Evolutionary conservation across 163 green algal genomes (phyloP), one percentile per base, ranked within the genome.

Genomic region (Smithsoniella earleae): DNA sequence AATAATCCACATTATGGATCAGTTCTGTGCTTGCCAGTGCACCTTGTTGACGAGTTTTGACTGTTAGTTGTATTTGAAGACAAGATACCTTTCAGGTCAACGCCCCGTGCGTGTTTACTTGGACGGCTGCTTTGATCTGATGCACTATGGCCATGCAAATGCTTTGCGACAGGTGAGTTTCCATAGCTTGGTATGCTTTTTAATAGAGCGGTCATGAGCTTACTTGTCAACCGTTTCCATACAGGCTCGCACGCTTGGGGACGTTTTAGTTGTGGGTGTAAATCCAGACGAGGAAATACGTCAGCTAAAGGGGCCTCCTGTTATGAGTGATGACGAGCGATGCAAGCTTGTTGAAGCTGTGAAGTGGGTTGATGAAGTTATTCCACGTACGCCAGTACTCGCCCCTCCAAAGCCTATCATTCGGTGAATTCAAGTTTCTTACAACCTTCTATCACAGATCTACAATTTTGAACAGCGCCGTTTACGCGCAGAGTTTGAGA

Each of bases 41-140:
- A 28, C 65, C 18, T 40, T 13, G 40, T 10, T 13, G 13, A 49
- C 40, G 40, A 22, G 40, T 10, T 49, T 10, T 10, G 40, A 13
- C 10, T 49, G 10, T 13, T 49, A 13, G 10, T 49, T 13, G 10
- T 10, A 10, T 10, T 13, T 49, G 10, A 58, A 46, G 73, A 33
- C 37, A 66, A n/a, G 45, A 22, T 46, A 3, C 6, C 46, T 44
- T 74, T 66, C 83, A 92, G 83, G 78, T 25, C 77, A 80, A 30
- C 76, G 85, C 4, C 91, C 91, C 0, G 78, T 98, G 1, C 82
- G 92, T 16, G 92, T 99, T 6, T 99, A 98, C 82, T 91, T 98
- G 84, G 95, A 99, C 76, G 95, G 95, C 20, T 99, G 95, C 82
- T 99, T 99, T 76, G 95, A 99, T 80, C 92, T 98, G 85, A 97